Conservation (phyloP, 768 basidiomycete species). For the Lentinula guzmanii region DNA sequence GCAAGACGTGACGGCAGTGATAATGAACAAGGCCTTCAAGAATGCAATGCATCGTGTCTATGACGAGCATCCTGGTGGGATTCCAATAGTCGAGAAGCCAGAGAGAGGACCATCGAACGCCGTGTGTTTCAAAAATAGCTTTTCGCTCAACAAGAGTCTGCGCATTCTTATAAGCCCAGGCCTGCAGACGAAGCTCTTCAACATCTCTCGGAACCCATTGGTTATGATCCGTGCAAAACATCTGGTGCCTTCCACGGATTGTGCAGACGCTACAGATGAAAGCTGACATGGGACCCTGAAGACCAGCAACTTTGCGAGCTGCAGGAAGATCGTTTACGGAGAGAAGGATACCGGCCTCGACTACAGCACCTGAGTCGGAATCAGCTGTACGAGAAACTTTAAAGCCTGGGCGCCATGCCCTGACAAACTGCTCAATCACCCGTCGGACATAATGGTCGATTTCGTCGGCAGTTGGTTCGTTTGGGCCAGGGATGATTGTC, state of each 20-base stretch:
- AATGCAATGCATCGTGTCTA: slow-evolving; percentile 38
- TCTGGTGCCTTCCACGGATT: slow-evolving; percentile 13
- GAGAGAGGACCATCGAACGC: slow-evolving; percentile 23
- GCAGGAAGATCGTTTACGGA: slow-evolving; percentile 26
- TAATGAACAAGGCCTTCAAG: slow-evolving; percentile 25
- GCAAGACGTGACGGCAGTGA: slow-evolving; percentile 20
- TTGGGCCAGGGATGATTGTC: slow-evolving; percentile 30
- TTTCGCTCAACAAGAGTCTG: slow-evolving; percentile 9
- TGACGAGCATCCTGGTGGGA: slow-evolving; percentile 18
- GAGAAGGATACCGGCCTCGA: slow-evolving; percentile 14
- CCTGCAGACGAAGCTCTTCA: slow-evolving; percentile 12
- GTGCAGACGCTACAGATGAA: slow-evolving; percentile 25
- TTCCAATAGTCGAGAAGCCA: slow-evolving; percentile 7
- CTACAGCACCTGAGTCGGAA: slow-evolving; percentile 7
- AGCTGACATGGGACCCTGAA: slow-evolving; percentile 11
- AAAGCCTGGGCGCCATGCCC: slow-evolving; percentile 23
- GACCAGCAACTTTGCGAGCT: slow-evolving; percentile 19
- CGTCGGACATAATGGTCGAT: slow-evolving; percentile 29
- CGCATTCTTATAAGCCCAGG: slow-evolving; percentile 17
- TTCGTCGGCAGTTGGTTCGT: slow-evolving; percentile 22
- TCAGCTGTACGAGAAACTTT: slow-evolving; percentile 12
- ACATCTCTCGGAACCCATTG: slow-evolving; percentile 17
- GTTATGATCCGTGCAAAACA: slow-evolving; percentile 17
- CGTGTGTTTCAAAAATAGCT: slow-evolving; percentile 13
- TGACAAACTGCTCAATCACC: slow-evolving; percentile 27